Evolutionary conservation across 2,329 filamentous ascomycete genomes (phyloP).

Genomic region (Onygena corvina): DNA sequence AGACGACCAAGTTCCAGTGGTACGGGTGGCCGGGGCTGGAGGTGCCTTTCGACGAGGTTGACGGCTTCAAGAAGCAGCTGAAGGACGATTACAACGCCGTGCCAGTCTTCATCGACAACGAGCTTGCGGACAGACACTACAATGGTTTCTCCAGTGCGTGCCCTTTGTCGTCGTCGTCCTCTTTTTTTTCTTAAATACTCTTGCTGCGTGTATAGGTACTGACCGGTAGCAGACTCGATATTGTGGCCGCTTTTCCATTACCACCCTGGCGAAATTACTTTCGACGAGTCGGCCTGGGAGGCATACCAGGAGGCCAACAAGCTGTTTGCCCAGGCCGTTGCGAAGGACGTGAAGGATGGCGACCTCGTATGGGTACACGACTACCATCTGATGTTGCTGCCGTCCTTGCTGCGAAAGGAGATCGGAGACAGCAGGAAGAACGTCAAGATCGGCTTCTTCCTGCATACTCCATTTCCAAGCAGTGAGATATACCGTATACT

Average conservation of each 20-base stretch:
- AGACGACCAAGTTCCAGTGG: conserved; percentile 93
- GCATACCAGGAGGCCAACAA: conserved; percentile 89
- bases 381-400: conserved; percentile 95
- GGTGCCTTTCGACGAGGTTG: conserved; percentile 71
- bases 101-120: conserved; percentile 85
- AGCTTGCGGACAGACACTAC: conserved; percentile 89
- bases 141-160: conserved; percentile 88
- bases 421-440: conserved; percentile 72
- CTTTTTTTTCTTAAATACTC: conserved; percentile 5
- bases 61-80: conserved; percentile 60
- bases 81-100: conserved; percentile 81
- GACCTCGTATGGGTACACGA: conserved; percentile 98
- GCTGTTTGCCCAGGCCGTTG: conserved; percentile 78
- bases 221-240: conserved; percentile 59
- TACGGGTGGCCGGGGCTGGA: conserved; percentile 96
- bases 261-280: conserved; percentile 95
- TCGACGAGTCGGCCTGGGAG: conserved; percentile 87
- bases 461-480: conserved; percentile 93
- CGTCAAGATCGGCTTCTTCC: conserved; percentile 95
- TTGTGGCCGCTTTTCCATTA: conserved; percentile 99
- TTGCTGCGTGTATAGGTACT: too few species aligned
- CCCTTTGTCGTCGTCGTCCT: not conserved
- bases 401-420: conserved; percentile 86
- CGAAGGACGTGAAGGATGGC: conserved; percentile 77
- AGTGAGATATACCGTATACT: conserved; percentile 95